phyloP scores from a whole-genome alignment of 345 rosid species.

The Euphorbia pulcherrima region DNA sequence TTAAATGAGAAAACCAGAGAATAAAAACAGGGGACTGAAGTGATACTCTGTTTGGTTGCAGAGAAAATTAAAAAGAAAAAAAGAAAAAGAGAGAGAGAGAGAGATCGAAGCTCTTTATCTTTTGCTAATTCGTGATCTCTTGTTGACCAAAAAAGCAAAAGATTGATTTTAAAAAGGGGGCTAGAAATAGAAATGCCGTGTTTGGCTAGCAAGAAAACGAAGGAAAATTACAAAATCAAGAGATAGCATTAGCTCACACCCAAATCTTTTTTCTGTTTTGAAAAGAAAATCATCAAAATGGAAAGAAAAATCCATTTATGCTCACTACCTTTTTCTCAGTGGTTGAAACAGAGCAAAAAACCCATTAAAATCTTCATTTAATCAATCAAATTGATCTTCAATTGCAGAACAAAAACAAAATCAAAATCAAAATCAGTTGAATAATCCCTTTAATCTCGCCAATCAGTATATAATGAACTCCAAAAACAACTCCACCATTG shows the following conservation, averaged over 20 bases:
- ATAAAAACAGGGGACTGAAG: constrained; percentile 4
- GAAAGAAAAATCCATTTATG: constrained; percentile 6
- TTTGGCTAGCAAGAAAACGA: not conserved
- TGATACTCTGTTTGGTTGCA: constrained; percentile 27
- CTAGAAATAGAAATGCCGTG: constrained; percentile 1
- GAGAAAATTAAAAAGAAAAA: constrained; percentile 23
- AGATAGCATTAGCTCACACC: not conserved
- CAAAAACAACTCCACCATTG: no score
- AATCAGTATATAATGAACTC: no score
- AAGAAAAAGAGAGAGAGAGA: not conserved
- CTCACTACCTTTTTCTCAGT: no score
- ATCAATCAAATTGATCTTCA: constrained; percentile 7
- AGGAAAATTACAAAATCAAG: not conserved
- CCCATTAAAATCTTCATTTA: constrained; percentile 6
- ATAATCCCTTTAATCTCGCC: constrained; percentile 10
- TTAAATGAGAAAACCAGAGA: not conserved
- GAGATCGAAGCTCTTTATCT: constrained; percentile 14
- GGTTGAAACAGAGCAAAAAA: not conserved
- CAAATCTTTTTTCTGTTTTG: not conserved
- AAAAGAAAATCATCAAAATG: not conserved
- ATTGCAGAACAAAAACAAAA: no score
- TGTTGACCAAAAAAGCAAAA: constrained; percentile 10
- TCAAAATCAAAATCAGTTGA: not conserved
- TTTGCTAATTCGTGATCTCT: not conserved
- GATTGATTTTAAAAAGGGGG: not conserved